Percentiles rank a stretch among this genome's conserved stretches.
Evolutionary conservation across 1,284 basidiomycete species (phyloP).

Genomic region (Xerocomus cyaneibrunnescens): DNA sequence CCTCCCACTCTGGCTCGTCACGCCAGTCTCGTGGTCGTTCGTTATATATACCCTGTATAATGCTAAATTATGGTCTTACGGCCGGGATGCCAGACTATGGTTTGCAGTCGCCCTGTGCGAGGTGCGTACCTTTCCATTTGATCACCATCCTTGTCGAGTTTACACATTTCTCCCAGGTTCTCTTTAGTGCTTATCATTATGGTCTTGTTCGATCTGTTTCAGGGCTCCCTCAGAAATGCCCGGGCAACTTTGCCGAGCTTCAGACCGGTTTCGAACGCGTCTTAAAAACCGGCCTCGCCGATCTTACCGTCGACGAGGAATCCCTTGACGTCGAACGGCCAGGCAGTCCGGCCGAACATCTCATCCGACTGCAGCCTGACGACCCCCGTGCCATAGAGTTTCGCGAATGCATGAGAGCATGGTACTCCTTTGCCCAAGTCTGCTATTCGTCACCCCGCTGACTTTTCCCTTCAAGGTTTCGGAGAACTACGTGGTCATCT

Average conservation of each 20-base stretch:
- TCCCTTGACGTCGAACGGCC: slow-evolving; percentile 51
- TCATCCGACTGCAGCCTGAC: slow-evolving; percentile 53
- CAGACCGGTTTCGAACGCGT: slow-evolving; percentile 58
- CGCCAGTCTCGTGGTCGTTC: slow-evolving; percentile 71
- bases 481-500: slow-evolving; percentile 70
- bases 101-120: slow-evolving; percentile 58
- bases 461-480: slow-evolving; percentile 52
- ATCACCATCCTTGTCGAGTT: neutral
- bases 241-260: slow-evolving; percentile 54
- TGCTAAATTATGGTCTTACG: slow-evolving; percentile 45
- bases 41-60: slow-evolving; percentile 54
- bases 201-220: slow-evolving; percentile 57
- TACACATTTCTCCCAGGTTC: slow-evolving; percentile 45
- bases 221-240: slow-evolving; percentile 46
- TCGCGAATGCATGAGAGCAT: slow-evolving; percentile 65
- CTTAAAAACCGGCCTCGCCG: slow-evolving; percentile 55
- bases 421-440: slow-evolving; percentile 35
- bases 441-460: neutral
- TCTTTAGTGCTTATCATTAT: slow-evolving; percentile 75
- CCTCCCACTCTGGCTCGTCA: slow-evolving; percentile 67
- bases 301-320: slow-evolving; percentile 57
- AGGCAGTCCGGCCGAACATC: slow-evolving; percentile 59
- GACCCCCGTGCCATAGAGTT: slow-evolving; percentile 80
- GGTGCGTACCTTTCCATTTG: slow-evolving; percentile 38
- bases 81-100: slow-evolving; percentile 37